A percentile compares a stretch with the other conserved stretches of the same genome.
Evolutionary conservation across 1,284 basidiomycete species (phyloP).

Genomic region (Trametes pubescens): DNA sequence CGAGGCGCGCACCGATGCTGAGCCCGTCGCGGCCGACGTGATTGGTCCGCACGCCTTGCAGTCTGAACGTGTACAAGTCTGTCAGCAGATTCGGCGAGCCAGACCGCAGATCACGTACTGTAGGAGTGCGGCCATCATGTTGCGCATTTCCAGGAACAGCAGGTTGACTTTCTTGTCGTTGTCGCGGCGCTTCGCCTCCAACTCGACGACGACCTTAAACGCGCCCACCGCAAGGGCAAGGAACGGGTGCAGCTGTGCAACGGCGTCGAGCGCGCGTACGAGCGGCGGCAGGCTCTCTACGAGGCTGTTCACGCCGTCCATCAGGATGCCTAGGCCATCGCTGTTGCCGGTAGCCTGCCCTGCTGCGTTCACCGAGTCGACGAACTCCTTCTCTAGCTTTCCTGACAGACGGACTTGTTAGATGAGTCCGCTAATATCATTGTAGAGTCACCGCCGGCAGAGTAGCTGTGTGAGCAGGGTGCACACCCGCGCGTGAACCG

Average conservation of each 20-base stretch:
- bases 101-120: slow-evolving; percentile 41
- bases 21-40: slow-evolving; percentile 31
- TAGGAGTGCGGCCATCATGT: slow-evolving; percentile 53
- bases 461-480: neutral
- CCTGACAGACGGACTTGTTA: too few species aligned
- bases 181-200: slow-evolving; percentile 50
- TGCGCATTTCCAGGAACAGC: slow-evolving; percentile 53
- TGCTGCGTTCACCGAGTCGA: neutral
- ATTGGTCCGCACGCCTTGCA: slow-evolving; percentile 6
- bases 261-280: slow-evolving; percentile 36
- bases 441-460: too few species aligned
- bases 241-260: slow-evolving; percentile 40
- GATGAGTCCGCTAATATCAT: too few species aligned
- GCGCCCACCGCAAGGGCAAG: slow-evolving; percentile 50
- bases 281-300: slow-evolving; percentile 36
- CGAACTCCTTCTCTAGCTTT: neutral
- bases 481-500: too few species aligned
- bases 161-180: slow-evolving; percentile 52
- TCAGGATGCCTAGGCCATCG: neutral
- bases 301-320: slow-evolving; percentile 23
- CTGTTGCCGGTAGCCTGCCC: neutral
- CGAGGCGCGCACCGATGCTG: slow-evolving; percentile 34
- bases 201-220: slow-evolving; percentile 51
- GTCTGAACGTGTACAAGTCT: neutral
- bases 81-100: slow-evolving; percentile 26